Evolutionary conservation across 495 filamentous ascomycete species (phyloP), one percentile per base, ranked within the genome.

Genomic region (Glonium stellatum): DNA sequence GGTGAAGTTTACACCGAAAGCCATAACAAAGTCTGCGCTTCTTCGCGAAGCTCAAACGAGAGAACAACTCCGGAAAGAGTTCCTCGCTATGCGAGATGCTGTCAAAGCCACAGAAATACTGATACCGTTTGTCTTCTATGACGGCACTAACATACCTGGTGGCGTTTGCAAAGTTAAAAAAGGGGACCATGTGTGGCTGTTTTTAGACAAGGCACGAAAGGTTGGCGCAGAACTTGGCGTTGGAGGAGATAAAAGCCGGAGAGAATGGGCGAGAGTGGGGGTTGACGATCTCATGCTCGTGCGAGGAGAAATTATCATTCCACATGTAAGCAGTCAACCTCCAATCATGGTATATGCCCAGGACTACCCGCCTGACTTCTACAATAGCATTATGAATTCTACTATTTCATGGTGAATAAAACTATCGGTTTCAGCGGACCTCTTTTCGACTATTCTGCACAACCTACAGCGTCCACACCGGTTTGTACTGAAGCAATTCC

Each of bases 221-320:
- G 87, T 95, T 5, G 91, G 89, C 34, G 91, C 91, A 11, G 85
- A 93, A 68, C 75, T 90, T 48, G 88, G 85, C 1, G 86, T 90
- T 0, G 84, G 84, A 22, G 76, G 71, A 47, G 79, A 78, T 47
- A 78, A 77, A 67, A 85, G 79, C 52, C 76, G 82, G 65, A 81
- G 89, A 41, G 91, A 95, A 72, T 98, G 93, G 93, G 90, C 92
- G 2, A 78, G 92, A 42, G 87, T 97, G 23, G 86, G 89, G 34
- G 92, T 97, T n/a, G 93, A 98, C 72, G 93, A 98, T 77, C 73
- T 98, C 67, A 88, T 98, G 83, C 77, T 97, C 48, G 93, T 98
- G 15, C 81, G 91, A 66, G 91, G 89, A 2, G 90, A 92, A 63
- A 77, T 98, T 23, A 96, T 98, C 61, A 85, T 98, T 52, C 93